Evolutionary conservation across 345 rosid species (phyloP).

Genomic region (Brassica carinata): DNA sequence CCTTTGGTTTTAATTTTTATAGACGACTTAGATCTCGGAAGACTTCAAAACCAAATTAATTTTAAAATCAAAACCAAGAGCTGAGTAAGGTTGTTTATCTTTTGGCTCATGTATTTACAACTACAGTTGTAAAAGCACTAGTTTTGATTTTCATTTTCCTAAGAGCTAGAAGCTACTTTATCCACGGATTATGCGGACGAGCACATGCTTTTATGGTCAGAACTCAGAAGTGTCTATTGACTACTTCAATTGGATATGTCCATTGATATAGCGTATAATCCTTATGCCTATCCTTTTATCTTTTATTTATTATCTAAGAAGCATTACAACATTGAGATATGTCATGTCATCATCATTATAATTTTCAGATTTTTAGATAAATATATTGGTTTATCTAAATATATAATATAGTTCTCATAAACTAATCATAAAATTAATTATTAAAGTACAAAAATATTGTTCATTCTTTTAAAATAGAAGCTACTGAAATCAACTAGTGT

Average conservation of each 20-base stretch:
- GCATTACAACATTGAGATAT: too few relatives aligned
- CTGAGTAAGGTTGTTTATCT: background rate
- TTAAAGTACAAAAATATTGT: too few relatives aligned
- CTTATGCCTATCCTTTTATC: background rate
- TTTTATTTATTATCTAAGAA: too few relatives aligned
- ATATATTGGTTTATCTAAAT: too few relatives aligned
- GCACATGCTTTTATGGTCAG: background rate
- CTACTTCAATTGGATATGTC: background rate
- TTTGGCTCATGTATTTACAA: background rate
- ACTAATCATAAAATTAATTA: too few relatives aligned
- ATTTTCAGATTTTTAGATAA: too few relatives aligned
- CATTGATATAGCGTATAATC: background rate
- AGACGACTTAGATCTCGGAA: background rate
- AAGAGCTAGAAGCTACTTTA: background rate
- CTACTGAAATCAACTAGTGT: too few relatives aligned
- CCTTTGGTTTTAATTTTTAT: background rate
- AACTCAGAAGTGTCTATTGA: background rate
- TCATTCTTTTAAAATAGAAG: background rate
- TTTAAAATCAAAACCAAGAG: background rate
- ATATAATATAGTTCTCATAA: too few relatives aligned
- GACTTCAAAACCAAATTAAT: background rate
- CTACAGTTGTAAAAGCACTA: background rate
- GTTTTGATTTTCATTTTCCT: background rate
- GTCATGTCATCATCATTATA: too few relatives aligned
- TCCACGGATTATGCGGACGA: background rate